Evolutionary conservation across 768 basidiomycete genomes (phyloP).

Genomic region (Pholiota microspora): DNA sequence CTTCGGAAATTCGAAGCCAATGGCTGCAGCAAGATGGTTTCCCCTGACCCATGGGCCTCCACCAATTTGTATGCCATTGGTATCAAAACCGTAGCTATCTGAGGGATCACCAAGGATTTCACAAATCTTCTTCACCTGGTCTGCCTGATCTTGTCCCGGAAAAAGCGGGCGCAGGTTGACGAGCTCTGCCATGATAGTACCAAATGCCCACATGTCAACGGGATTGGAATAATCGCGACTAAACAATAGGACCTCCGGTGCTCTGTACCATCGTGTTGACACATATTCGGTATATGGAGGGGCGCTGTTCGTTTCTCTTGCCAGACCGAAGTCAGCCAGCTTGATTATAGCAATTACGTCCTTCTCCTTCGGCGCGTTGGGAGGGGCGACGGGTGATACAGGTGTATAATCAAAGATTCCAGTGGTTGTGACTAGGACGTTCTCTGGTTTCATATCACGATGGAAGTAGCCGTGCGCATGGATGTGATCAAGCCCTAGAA

Average conservation of each 20-base stretch:
- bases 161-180: constrained; percentile 94
- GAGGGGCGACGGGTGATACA: constrained; percentile 65
- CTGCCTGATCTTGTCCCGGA: constrained; percentile 88
- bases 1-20: constrained; percentile 89
- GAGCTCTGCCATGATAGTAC: constrained; percentile 97
- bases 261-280: constrained; percentile 99
- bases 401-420: constrained; percentile 91
- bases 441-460: constrained; percentile 99
- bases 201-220: constrained; percentile 99
- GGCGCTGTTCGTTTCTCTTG: constrained; percentile 79
- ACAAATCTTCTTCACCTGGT: constrained; percentile 89
- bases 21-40: constrained; percentile 80
- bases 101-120: constrained; percentile 92
- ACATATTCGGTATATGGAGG: constrained; percentile 99
- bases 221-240: constrained; percentile 94
- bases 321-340: constrained; percentile 97
- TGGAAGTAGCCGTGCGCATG: constrained; percentile 95
- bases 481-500: constrained; percentile 88
- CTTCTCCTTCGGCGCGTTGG: constrained; percentile 71
- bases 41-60: constrained; percentile 89
- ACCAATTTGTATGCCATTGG: constrained; percentile 65
- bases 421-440: constrained; percentile 96
- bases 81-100: constrained; percentile 78
- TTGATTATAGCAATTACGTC: constrained; percentile 98
- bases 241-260: constrained; percentile 91